Evolutionary conservation across 2,329 filamentous ascomycete species (phyloP).

Genomic region (Penicillium sp.): DNA sequence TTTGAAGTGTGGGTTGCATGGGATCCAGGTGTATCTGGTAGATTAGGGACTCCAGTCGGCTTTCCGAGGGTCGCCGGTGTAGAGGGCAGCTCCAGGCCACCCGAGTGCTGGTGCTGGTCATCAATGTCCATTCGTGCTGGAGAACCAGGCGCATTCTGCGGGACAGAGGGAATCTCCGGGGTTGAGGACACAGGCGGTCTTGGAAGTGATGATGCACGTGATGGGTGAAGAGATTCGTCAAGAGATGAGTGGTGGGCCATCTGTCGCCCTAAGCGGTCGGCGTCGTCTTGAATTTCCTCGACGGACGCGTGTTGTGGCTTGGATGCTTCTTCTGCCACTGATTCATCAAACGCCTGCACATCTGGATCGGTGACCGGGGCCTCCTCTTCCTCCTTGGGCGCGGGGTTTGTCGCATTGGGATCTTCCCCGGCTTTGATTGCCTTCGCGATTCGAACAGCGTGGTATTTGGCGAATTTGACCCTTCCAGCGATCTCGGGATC

Average conservation of each 20-base stretch:
- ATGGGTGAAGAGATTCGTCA: constrained; percentile 50
- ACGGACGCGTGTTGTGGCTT: constrained; percentile 51
- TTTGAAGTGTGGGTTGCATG: constrained; percentile 11
- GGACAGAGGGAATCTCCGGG: constrained; percentile 24
- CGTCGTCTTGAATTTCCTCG: constrained; percentile 58
- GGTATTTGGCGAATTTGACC: constrained; percentile 95
- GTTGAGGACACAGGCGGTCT: constrained; percentile 25
- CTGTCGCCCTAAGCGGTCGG: constrained; percentile 44
- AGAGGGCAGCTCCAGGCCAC: constrained; percentile 37
- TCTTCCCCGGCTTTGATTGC: constrained; percentile 87
- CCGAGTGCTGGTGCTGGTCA: constrained; percentile 29
- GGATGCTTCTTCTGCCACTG: constrained; percentile 42
- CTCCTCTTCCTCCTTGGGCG: constrained; percentile 51
- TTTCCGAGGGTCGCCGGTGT: constrained; percentile 36
- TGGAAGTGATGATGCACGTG: constrained; percentile 40
- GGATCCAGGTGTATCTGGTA: constrained; percentile 32
- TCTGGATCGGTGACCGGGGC: constrained; percentile 57
- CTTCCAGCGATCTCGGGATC: constrained; percentile 76
- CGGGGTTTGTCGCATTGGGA: constrained; percentile 85
- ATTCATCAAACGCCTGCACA: constrained; percentile 51
- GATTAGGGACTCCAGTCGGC: constrained; percentile 23
- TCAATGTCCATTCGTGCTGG: constrained; percentile 34
- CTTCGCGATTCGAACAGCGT: constrained; percentile 83
- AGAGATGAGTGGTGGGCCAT: constrained; percentile 48
- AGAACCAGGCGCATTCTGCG: constrained; percentile 24